These are phyloP conservation scores for Dothideomycetes sp. DNA, from an alignment of 2,329 filamentous ascomycete species.

Conservation along the genomic window DNA sequence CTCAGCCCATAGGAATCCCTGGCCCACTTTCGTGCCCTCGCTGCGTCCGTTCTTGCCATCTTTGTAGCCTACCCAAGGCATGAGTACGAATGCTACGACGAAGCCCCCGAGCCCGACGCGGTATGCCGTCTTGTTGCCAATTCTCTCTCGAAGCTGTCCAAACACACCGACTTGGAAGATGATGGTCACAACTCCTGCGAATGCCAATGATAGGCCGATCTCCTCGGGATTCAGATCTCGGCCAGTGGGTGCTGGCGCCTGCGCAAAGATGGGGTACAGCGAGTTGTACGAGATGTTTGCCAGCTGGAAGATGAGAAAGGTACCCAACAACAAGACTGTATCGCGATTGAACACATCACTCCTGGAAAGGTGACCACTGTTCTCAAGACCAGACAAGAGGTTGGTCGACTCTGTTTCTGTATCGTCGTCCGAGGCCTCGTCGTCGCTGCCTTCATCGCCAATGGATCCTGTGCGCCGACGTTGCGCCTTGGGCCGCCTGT, in stretches of 20 bases:
- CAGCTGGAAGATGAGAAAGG: slow-evolving; percentile 88
- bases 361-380: slow-evolving; percentile 37
- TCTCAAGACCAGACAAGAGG: slow-evolving; percentile 3
- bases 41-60: slow-evolving; percentile 38
- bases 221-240: slow-evolving; percentile 64
- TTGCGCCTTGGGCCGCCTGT: too few species aligned
- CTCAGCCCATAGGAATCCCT: slow-evolving; percentile 65
- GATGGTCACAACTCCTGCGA: slow-evolving; percentile 77
- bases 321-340: slow-evolving; percentile 68
- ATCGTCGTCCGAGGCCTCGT: slow-evolving; percentile 27
- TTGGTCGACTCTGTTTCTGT: slow-evolving; percentile 20
- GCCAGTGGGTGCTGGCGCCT: slow-evolving; percentile 63
- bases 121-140: slow-evolving; percentile 83
- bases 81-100: slow-evolving; percentile 69
- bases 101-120: slow-evolving; percentile 68
- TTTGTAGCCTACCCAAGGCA: slow-evolving; percentile 81
- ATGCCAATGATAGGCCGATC: slow-evolving; percentile 75
- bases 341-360: slow-evolving; percentile 64
- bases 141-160: slow-evolving; percentile 60
- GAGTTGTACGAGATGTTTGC: slow-evolving; percentile 94
- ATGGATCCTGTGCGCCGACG: slow-evolving; percentile 9
- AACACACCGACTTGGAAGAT: slow-evolving; percentile 83
- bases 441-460: slow-evolving; percentile 17
- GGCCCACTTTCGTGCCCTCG: slow-evolving; percentile 39
- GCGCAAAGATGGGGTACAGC: slow-evolving; percentile 85